Conservation (phyloP, 1,284 basidiomycete genomes). For the Tranzscheliella williamsii region DNA sequence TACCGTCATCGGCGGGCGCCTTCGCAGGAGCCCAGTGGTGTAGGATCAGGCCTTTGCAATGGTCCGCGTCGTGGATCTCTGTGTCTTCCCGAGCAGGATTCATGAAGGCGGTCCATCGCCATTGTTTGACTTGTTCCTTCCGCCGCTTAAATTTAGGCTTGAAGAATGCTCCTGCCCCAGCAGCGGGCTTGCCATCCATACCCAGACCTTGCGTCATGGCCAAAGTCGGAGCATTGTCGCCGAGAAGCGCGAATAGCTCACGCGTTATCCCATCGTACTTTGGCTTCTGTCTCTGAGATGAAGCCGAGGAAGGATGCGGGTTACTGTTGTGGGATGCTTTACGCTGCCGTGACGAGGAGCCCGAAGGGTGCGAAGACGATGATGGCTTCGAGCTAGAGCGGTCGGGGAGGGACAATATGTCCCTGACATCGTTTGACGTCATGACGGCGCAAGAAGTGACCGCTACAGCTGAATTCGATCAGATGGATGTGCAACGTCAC, state of each 20-base stretch:
- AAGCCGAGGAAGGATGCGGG: constrained; percentile 19
- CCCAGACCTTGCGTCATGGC: constrained; percentile 41
- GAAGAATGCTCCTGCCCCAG: constrained; percentile 62
- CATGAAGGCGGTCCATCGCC: constrained; percentile 52
- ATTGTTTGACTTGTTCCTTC: constrained; percentile 65
- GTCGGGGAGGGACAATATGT: constrained; percentile 54
- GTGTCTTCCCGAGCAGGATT: constrained; percentile 53
- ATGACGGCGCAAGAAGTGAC: too few relatives aligned
- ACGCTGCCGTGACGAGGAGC: constrained; percentile 22
- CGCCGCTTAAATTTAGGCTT: constrained; percentile 86
- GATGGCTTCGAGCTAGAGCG: constrained; percentile 14
- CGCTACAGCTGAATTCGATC: too few relatives aligned
- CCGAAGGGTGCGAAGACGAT: constrained; percentile 22
- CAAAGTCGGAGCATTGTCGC: constrained; percentile 82
- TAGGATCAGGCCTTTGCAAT: constrained; percentile 34
- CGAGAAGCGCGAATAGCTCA: constrained; percentile 91
- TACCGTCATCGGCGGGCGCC: background rate
- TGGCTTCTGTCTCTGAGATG: constrained; percentile 20
- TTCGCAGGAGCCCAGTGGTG: constrained; percentile 49
- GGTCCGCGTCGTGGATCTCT: constrained; percentile 19
- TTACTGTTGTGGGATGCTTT: constrained; percentile 23
- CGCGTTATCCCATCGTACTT: constrained; percentile 74
- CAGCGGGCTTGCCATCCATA: constrained; percentile 22
- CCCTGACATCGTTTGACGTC: constrained; percentile 54
- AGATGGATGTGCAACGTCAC: too few relatives aligned